Base-by-base conservation (phyloP, 2,329 filamentous ascomycete species). In the Albophoma yamanashiensis region DNA sequence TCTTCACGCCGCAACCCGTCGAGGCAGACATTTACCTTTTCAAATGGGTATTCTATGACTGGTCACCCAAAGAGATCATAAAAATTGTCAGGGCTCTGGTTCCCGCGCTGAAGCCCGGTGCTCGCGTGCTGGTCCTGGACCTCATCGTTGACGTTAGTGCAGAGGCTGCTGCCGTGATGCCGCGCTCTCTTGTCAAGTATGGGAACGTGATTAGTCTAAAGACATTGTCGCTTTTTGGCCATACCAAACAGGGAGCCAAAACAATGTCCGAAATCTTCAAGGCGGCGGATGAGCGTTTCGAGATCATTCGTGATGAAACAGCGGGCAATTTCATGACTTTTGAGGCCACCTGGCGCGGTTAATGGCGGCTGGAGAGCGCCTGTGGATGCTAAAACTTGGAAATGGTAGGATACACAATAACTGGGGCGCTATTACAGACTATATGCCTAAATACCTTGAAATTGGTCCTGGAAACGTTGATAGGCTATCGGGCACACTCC, bases 11-110 rank as follows among this genome's bases (percentile, higher is more conserved):
- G 1, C 74, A 77, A 59, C 60, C 67, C 9, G 66, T 69, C 5
- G 60, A 69, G 22, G 80, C 74, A 2, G 78, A 80, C 59, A 70
- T 82, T 47, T 83, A 81, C 69, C 69, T 83, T 57, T 68, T 84
- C 59, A 80, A 81, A 62, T 70, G 75, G 62, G 81, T 83, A 56
- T 70, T 84, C 11, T 80, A 84, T 67, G 79, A 83, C 71, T 82
- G 79, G 79, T 73, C 79, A 0, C 78, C 83, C 52, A 68, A 72
- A 38, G 71, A 78, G 56, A 69, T 70, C 1, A 62, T 69, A 34
- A 66, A 69, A 52, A 77, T 80, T 42, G 67, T 77, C 34, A 70
- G 67, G 52, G 70, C 70, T 0, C 66, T 82, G 40, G 63, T 76
- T 0, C 78, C 79, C 1, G 72, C 75, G 25, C 62, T 82, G 58